Evolutionary conservation across 768 basidiomycete species (phyloP).

Genomic region (Rossbeevera mucosa): DNA sequence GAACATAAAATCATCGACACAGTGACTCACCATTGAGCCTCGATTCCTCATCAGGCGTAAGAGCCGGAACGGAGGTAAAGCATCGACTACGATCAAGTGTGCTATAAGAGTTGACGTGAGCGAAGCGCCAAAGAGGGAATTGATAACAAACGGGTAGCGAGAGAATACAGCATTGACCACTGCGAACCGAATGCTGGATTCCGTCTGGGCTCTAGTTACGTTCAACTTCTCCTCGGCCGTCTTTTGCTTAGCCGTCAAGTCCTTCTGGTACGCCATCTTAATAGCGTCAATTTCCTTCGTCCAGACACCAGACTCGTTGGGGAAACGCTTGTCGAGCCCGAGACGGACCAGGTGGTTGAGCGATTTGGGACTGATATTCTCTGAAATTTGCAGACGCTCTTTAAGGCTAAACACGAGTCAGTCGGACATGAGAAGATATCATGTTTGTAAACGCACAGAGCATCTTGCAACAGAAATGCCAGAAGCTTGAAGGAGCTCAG

Average conservation of each 20-base stretch:
- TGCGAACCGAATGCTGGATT: conserved; percentile 21
- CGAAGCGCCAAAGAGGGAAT: background rate
- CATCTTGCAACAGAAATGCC: conserved; percentile 18
- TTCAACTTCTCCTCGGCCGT: conserved; percentile 10
- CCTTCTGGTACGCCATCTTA: background rate
- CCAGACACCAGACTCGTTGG: conserved; percentile 24
- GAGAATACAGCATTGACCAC: conserved; percentile 27
- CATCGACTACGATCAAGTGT: conserved; percentile 18
- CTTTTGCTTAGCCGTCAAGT: conserved; percentile 7
- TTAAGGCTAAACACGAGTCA: conserved; percentile 16
- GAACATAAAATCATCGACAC: background rate
- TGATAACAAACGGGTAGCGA: conserved; percentile 16
- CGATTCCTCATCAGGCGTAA: conserved; percentile 14
- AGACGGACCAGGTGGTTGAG: conserved; percentile 27
- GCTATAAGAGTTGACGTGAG: conserved; percentile 5
- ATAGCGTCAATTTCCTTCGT: conserved; percentile 12
- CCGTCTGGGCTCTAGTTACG: conserved; percentile 9
- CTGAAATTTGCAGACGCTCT: conserved; percentile 26
- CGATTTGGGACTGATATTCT: conserved; percentile 19
- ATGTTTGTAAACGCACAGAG: conserved; percentile 16
- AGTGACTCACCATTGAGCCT: conserved; percentile 9
- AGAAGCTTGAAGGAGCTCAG: conserved; percentile 3
- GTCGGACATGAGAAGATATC: background rate
- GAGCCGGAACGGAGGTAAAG: conserved; percentile 9
- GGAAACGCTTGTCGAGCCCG: conserved; percentile 32